Percentiles rank a stretch among this genome's conserved stretches.
These are phyloP conservation scores for Aurifilum marmelostoma DNA, from an alignment of 2,329 filamentous ascomycete species.

Conservation along the genomic window DNA sequence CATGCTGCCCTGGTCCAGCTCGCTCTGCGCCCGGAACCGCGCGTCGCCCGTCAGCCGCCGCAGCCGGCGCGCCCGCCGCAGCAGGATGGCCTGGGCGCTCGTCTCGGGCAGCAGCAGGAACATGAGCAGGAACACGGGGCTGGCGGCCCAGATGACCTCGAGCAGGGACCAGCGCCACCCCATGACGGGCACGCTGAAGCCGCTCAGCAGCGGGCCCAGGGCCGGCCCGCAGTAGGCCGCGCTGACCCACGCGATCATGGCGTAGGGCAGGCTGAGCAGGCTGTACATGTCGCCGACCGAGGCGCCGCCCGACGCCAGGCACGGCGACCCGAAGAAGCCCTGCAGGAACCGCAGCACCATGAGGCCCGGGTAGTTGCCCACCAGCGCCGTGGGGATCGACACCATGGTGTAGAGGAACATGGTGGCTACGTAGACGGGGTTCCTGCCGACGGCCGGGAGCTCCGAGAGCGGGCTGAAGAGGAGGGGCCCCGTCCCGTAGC, in stretches of 20 bases:
- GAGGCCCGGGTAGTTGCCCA: slow-evolving; percentile 64
- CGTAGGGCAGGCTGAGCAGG: slow-evolving; percentile 59
- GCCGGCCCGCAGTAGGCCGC: slow-evolving; percentile 51
- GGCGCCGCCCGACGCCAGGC: slow-evolving; percentile 62
- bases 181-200: slow-evolving; percentile 61
- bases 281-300: slow-evolving; percentile 58
- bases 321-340: slow-evolving; percentile 69
- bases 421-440: slow-evolving; percentile 68
- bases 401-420: slow-evolving; percentile 71
- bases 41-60: slow-evolving; percentile 61
- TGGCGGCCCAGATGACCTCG: slow-evolving; percentile 65
- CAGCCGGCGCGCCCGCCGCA: slow-evolving; percentile 63
- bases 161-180: slow-evolving; percentile 68
- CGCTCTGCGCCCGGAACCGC: slow-evolving; percentile 62
- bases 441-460: slow-evolving; percentile 63
- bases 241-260: slow-evolving; percentile 62
- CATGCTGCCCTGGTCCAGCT: slow-evolving; percentile 64
- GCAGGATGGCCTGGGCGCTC: slow-evolving; percentile 59
- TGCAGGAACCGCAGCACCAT: slow-evolving; percentile 67
- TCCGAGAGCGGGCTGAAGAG: slow-evolving; percentile 62
- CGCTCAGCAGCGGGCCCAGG: slow-evolving; percentile 63
- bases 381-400: slow-evolving; percentile 65
- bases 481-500: slow-evolving; percentile 48
- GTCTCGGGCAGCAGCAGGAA: slow-evolving; percentile 69
- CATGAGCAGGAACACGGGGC: slow-evolving; percentile 63